Percentiles rank a stretch among this genome's conserved stretches.
These are phyloP conservation scores for Saccharomycodes ludwigii DNA, from an alignment of 805 yeast genomes.

Conservation along the genomic window DNA sequence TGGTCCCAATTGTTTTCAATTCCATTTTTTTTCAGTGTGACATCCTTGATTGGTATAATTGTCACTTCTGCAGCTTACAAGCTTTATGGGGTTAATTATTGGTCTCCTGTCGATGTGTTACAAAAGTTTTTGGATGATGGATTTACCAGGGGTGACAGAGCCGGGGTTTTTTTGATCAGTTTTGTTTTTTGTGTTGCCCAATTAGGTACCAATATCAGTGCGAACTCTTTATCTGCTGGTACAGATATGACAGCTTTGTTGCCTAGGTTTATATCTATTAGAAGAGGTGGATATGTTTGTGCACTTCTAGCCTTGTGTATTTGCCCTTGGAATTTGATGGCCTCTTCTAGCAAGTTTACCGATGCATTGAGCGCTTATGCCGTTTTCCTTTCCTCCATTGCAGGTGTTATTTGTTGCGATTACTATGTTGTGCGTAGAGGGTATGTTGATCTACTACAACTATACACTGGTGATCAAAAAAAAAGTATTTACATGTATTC, in stretches of 20 bases:
- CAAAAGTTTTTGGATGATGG: conserved; percentile 28
- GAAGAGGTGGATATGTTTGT: conserved; percentile 55
- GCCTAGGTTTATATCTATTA: conserved; percentile 45
- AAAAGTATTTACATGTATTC: conserved; percentile 38
- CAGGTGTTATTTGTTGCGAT: conserved; percentile 48
- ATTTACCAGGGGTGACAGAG: conserved; percentile 40
- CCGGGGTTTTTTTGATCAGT: conserved; percentile 60
- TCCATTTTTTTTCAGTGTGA: conserved; percentile 60
- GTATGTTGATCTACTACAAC: conserved; percentile 43
- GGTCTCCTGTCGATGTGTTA: conserved; percentile 48
- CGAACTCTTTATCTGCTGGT: conserved; percentile 49
- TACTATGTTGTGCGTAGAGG: conserved; percentile 66
- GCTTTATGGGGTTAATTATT: conserved; percentile 29
- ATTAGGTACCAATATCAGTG: conserved; percentile 62
- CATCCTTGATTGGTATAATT: conserved; percentile 68
- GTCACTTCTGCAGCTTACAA: conserved; percentile 56
- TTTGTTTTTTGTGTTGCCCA: conserved; percentile 59
- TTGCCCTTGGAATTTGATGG: conserved; percentile 68
- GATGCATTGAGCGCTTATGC: conserved; percentile 68
- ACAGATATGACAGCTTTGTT: conserved; percentile 45
- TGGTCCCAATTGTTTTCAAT: conserved; percentile 47
- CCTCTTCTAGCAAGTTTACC: conserved; percentile 55
- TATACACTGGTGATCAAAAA: conserved; percentile 37
- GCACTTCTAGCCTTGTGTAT: conserved; percentile 54
- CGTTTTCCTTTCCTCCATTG: conserved; percentile 66